These are phyloP conservation scores for Picea sitchensis DNA, from an alignment of 75 land plant species.

Conservation along the genomic window DNA sequence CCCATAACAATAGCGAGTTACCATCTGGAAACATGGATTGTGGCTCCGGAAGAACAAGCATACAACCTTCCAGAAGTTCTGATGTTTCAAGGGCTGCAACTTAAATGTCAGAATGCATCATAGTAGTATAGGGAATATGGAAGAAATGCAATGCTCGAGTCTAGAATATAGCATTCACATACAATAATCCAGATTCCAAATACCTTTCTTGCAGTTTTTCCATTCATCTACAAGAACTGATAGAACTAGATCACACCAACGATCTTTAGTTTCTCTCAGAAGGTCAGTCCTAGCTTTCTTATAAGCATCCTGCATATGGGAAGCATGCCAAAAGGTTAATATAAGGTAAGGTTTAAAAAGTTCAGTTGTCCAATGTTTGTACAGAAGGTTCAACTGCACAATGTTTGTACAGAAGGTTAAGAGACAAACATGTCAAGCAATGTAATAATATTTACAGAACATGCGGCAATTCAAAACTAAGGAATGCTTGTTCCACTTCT, in stretches of 20 bases:
- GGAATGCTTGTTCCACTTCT: no score
- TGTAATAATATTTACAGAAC: neutral
- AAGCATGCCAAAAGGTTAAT: neutral
- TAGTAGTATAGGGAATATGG: neutral
- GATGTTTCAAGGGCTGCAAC: conserved; percentile 75
- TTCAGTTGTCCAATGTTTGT: no score
- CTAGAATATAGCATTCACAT: neutral
- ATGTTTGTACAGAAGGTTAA: neutral
- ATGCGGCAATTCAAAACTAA: neutral
- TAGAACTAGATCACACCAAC: conserved; percentile 81
- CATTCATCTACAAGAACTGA: conserved; percentile 72
- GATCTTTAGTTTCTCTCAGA: conserved; percentile 59
- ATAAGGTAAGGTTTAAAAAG: neutral
- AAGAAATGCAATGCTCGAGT: neutral
- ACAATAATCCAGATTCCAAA: neutral
- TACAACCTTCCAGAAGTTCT: conserved; percentile 56
- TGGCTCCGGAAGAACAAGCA: conserved; percentile 41
- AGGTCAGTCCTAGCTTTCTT: conserved; percentile 34
- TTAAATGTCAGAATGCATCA: neutral
- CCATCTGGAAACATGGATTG: conserved; percentile 25
- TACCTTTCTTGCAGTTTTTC: conserved; percentile 91
- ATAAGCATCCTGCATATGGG: conserved; percentile 59
- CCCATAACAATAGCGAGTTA: conserved; percentile 9
- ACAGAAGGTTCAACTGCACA: no score
- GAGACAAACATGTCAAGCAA: neutral